Evolutionary conservation across 176 grass and related monocot genomes (phyloP).

Genomic region (Cocos nucifera): DNA sequence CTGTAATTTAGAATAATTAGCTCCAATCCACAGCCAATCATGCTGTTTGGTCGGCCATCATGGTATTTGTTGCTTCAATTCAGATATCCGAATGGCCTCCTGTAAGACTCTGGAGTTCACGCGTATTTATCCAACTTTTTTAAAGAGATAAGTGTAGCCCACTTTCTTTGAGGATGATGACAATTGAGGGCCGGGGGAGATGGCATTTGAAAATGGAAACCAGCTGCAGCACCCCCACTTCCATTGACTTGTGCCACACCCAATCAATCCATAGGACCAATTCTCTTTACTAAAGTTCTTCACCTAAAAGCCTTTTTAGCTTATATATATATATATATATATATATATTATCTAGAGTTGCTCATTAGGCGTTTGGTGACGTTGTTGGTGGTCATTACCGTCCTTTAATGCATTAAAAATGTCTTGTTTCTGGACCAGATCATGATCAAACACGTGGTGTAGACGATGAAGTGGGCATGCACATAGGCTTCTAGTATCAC

Average conservation of each 20-base stretch:
- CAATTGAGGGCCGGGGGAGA: slow-evolving; percentile 19
- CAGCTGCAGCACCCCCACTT: slow-evolving; percentile 21
- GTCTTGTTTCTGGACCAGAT: not conserved
- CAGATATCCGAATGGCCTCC: no score
- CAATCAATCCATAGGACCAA: not conserved
- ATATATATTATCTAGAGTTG: not conserved
- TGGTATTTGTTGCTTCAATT: no score
- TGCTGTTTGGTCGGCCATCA: no score
- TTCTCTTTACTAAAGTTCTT: slow-evolving; percentile 1
- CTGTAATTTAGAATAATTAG: no score
- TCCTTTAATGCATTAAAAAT: no score
- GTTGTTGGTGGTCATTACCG: not conserved
- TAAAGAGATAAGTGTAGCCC: slow-evolving; percentile 28
- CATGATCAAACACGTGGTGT: not conserved
- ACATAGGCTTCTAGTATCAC: not conserved
- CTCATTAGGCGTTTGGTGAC: not conserved
- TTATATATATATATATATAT: not conserved
- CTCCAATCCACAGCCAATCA: no score
- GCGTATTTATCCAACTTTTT: no score
- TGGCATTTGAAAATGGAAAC: slow-evolving; percentile 23
- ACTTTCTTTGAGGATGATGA: slow-evolving; percentile 33
- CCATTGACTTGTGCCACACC: not conserved
- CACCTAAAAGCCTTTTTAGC: not conserved
- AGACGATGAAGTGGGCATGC: not conserved
- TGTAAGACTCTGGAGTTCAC: no score